Conservation (phyloP, 1,284 basidiomycete genomes). For the Irpex sp. region DNA sequence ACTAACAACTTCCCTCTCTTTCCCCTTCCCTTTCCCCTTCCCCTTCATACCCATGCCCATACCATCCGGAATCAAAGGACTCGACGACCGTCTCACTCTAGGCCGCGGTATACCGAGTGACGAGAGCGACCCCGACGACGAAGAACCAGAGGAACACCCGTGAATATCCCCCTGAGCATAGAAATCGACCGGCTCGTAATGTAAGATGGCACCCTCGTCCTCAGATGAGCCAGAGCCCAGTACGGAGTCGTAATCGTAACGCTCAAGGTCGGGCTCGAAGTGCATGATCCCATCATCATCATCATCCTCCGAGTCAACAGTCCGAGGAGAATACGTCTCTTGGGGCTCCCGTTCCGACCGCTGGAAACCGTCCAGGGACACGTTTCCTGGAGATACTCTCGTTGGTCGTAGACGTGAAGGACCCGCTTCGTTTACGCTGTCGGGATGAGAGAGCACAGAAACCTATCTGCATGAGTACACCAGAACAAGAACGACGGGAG, state of each 20-base stretch:
- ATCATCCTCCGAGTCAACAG: neutral
- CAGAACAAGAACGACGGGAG: no score
- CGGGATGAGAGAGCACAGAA: neutral
- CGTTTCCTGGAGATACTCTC: neutral
- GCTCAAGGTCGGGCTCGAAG: neutral
- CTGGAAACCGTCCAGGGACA: neutral
- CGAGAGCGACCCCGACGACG: neutral
- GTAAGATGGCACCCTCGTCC: slow-evolving; percentile 1
- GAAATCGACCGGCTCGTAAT: slow-evolving; percentile 3
- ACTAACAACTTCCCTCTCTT: neutral
- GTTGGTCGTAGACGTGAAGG: neutral
- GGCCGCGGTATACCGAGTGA: neutral
- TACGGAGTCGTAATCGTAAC: neutral
- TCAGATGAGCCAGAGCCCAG: neutral
- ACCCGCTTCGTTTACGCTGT: neutral
- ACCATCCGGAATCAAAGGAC: neutral
- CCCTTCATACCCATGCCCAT: no score
- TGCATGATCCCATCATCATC: neutral
- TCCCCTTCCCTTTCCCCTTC: neutral
- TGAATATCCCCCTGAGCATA: neutral
- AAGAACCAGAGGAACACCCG: neutral
- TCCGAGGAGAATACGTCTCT: neutral
- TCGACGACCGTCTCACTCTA: neutral
- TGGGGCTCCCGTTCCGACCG: neutral
- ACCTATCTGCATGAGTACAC: neutral